These are phyloP conservation scores for Raddia distichophylla DNA, from an alignment of 176 grass and related monocot species.

Conservation along the genomic window DNA sequence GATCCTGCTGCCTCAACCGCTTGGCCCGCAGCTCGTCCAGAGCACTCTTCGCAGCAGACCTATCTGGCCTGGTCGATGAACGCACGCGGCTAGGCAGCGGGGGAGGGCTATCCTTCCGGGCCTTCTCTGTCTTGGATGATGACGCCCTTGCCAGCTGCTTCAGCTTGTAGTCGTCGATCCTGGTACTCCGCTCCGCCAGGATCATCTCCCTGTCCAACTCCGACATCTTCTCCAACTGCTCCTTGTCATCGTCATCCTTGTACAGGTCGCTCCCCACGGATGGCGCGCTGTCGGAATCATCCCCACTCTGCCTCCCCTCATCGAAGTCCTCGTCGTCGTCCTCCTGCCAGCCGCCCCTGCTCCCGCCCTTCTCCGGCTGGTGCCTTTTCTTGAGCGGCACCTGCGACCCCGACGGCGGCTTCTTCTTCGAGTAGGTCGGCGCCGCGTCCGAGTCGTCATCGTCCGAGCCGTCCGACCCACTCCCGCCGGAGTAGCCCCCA, in stretches of 20 bases:
- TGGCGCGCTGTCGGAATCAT: slow-evolving; percentile 73
- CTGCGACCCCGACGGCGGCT: slow-evolving; percentile 54
- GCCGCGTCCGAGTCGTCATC: slow-evolving; percentile 51
- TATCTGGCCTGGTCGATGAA: slow-evolving; percentile 54
- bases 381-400: slow-evolving; percentile 90
- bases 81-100: slow-evolving; percentile 46
- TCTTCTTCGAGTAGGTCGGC: slow-evolving; percentile 57
- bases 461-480: slow-evolving; percentile 66
- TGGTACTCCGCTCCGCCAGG: slow-evolving; percentile 59
- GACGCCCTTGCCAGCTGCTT: slow-evolving; percentile 70
- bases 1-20: slow-evolving; percentile 66
- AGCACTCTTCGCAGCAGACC: slow-evolving; percentile 60
- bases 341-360: slow-evolving; percentile 34
- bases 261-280: slow-evolving; percentile 90
- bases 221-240: slow-evolving; percentile 69
- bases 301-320: slow-evolving; percentile 39
- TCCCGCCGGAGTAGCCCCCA: slow-evolving; percentile 49
- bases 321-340: slow-evolving; percentile 52
- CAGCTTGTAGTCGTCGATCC: slow-evolving; percentile 67
- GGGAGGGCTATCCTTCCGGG: slow-evolving; percentile 65
- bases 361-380: slow-evolving; percentile 49
- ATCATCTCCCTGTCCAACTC: slow-evolving; percentile 85
- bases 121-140: slow-evolving; percentile 60
- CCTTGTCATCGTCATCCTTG: slow-evolving; percentile 92
- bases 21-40: slow-evolving; percentile 69